Evolutionary conservation across 2,329 filamentous ascomycete genomes (phyloP).

Genomic region (Blumeria graminis): DNA sequence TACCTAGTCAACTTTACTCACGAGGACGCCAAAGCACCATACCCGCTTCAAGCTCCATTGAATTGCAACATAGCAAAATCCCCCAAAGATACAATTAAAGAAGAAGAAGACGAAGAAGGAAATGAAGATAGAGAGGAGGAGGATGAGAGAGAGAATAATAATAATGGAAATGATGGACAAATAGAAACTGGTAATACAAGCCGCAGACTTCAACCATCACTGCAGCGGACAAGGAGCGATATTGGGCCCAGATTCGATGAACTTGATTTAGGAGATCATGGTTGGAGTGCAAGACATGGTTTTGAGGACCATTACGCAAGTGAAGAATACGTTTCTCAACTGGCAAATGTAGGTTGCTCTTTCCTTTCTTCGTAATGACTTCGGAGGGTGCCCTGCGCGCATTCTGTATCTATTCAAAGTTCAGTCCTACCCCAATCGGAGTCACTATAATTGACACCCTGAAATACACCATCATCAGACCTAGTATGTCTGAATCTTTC

Average conservation of each 20-base stretch:
- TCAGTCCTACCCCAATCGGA: too few species aligned
- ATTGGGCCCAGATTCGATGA: slow-evolving; percentile 20
- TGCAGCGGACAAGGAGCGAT: slow-evolving; percentile 25
- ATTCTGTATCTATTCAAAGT: too few species aligned
- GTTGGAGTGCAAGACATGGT: slow-evolving; percentile 31
- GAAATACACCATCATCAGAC: too few species aligned
- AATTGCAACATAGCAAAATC: too few species aligned
- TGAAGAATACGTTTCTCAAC: slow-evolving; percentile 41
- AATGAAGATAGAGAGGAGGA: not conserved
- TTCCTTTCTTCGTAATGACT: slow-evolving; percentile 6
- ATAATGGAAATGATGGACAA: slow-evolving; percentile 2
- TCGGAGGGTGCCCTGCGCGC: not conserved
- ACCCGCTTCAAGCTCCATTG: too few species aligned
- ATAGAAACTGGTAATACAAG: not conserved
- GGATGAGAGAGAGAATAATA: slow-evolving; percentile 9
- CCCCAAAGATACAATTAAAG: not conserved
- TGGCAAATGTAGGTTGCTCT: slow-evolving; percentile 30
- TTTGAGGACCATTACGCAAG: slow-evolving; percentile 52
- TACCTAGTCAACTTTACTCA: too few species aligned
- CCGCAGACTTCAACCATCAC: slow-evolving; percentile 9
- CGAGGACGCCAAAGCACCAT: too few species aligned
- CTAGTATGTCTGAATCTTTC: too few species aligned
- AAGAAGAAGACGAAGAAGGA: not conserved
- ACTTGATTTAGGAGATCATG: slow-evolving; percentile 10
- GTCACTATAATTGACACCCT: too few species aligned